Conservation (phyloP, 306 rosid genomes). For the Benincasa hispida region DNA sequence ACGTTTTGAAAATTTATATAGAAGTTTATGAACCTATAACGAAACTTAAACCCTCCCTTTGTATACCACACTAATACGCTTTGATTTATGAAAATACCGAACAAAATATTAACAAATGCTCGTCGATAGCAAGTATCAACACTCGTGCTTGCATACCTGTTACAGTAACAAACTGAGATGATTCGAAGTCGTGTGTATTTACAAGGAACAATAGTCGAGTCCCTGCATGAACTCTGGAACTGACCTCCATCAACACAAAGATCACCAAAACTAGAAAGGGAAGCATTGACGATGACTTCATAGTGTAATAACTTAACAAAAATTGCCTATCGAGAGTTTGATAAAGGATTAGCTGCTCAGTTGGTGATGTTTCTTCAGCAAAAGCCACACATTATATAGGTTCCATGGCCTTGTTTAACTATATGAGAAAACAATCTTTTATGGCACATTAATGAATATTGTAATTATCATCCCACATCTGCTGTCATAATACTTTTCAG, state of each 20-base stretch:
- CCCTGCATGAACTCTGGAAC: constrained; percentile 33
- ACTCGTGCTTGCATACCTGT: constrained; percentile 30
- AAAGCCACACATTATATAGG: neutral
- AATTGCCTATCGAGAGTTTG: neutral
- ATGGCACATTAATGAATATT: neutral
- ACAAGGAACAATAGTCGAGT: constrained; percentile 17
- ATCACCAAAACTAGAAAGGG: constrained; percentile 23
- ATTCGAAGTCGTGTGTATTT: constrained; percentile 20
- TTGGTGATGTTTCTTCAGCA: constrained; percentile 6
- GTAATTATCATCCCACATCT: constrained; percentile 6
- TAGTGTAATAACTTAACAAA: neutral
- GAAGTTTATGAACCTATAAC: neutral
- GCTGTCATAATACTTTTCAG: neutral
- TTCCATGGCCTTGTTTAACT: neutral
- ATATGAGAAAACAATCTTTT: neutral
- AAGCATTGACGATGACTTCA: constrained; percentile 29
- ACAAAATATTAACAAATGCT: neutral
- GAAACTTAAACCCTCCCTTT: neutral
- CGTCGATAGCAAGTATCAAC: neutral
- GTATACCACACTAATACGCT: neutral
- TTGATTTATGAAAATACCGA: neutral
- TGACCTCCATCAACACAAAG: constrained; percentile 2
- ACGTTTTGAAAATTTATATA: neutral
- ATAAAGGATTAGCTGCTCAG: constrained; percentile 8
- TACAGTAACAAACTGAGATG: constrained; percentile 35